Base-by-base conservation (phyloP, 2,329 filamentous ascomycete genomes). In the Cladosporium colombiae region DNA sequence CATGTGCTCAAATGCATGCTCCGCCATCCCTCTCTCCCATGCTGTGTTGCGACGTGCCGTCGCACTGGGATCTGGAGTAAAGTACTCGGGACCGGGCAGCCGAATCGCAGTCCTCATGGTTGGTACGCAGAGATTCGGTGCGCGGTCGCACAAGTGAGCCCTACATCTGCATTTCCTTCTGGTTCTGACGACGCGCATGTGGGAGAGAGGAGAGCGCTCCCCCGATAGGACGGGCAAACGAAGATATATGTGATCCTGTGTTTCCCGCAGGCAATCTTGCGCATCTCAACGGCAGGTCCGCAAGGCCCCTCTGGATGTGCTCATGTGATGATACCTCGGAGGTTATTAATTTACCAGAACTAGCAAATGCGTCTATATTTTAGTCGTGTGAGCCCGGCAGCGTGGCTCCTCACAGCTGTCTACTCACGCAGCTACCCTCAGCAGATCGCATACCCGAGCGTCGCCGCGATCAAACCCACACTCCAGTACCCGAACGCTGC, bases 101-200 rank as follows among this genome's bases (percentile, higher is more conserved):
- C 59, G 60, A 31, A 53, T 62, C 59, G 60, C 46, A 53, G n/a
- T 35, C 33, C 60, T 40, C 44, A 50, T 53, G 46, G 31, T n/a
- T 37, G 60, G 60, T 53, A 52, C 60, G 55, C 60, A 35, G 46
- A 53, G 60, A 62, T 62, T 62, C 60, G 44, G 61, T 63, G 61
- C 61, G 50, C 61, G 21, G 61, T 63, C 14, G 33, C 61, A 63
- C 61, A 25, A 52, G 37, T 63, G 61, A 63, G 61, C 61, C 61
- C 56, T 63, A 55, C 61, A 46, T 63, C 46, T 55, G 61, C 50
- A 23, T 40, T 52, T 27, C 11, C 35, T 56, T 55, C 61, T 63
- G 31, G 10, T 49, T 63, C 27, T 27, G 61, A 63, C 61, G 61
- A 55, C 49, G 61, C 61, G 61, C 61, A 63, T 55, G 25, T 44